Base-by-base conservation (phyloP, 257 asterid species). In the Anisodus tanguticus region DNA sequence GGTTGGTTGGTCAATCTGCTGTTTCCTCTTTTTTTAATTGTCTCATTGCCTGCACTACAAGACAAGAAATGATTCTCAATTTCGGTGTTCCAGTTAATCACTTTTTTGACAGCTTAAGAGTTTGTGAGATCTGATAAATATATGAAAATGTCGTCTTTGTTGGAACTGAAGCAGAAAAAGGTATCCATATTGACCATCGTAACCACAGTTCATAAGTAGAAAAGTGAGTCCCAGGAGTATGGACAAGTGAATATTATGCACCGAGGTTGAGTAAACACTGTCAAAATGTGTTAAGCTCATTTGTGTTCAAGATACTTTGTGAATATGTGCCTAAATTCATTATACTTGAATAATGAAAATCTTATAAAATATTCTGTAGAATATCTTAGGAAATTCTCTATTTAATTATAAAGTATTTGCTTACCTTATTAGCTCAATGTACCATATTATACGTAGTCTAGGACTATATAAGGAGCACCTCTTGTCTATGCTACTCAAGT, bases 1-100 rank as follows among this genome's bases (percentile, higher is more conserved):
- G 99, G 99, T 96, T 89, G 87, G 91, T 89, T 2, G 81, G 49
- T 53, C 26, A 77, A 77, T 26, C 45, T 77, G 81, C 81, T 26
- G 10, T 3, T 77, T 77, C 64, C 49, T 77, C 26, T 31, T 77
- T 22, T 31, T 12, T 53, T 4, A 57, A 22, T 53, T 77, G 8
- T 31, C 26, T 59, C 81, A 26, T 53, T 76, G 64, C 64, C 63
- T 76, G 64, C 64, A 26, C 26, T 53, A 22, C 81, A 26, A 22
- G 81, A 51, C 81, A 26, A 26, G 64, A 31, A 77, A 51, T 77
- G 81, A 53, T 77, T 76, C 47, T 76, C 64, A 51, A 17, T 76
- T 76, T 51, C 81, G 13, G 51, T 76, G 63, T 76, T 13, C 45
- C 63, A 49, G 81, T 49, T 26, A 22, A 51, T 31, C 81, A 51